Evolutionary conservation across 2,329 filamentous ascomycete species (phyloP).

Genomic region (Pseudocercospora pini-densiflorae): DNA sequence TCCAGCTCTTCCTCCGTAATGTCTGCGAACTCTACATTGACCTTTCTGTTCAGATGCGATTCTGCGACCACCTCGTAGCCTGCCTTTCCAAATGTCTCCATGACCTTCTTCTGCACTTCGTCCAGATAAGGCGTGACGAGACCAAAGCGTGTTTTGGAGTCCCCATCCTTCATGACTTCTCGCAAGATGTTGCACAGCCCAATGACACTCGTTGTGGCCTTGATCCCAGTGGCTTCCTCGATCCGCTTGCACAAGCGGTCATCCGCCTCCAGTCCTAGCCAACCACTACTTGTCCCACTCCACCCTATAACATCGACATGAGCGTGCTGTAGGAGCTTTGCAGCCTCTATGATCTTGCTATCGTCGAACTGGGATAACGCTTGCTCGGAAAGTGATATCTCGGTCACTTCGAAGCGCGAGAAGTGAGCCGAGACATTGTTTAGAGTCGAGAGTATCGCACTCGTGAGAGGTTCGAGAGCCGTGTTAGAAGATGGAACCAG

Average conservation of each 20-base stretch:
- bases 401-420: slow-evolving; percentile 49
- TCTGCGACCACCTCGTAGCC: slow-evolving; percentile 43
- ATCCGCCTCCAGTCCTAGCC: slow-evolving; percentile 39
- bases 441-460: slow-evolving; percentile 41
- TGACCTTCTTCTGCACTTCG: slow-evolving; percentile 47
- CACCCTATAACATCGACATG: slow-evolving; percentile 39
- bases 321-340: slow-evolving; percentile 38
- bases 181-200: slow-evolving; percentile 45
- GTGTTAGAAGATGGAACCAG: slow-evolving; percentile 54
- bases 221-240: slow-evolving; percentile 43
- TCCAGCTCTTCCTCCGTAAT: slow-evolving; percentile 37
- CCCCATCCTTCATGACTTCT: slow-evolving; percentile 21
- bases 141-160: slow-evolving; percentile 38
- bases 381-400: slow-evolving; percentile 42
- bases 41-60: slow-evolving; percentile 41
- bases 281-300: slow-evolving; percentile 38
- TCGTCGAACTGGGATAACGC: slow-evolving; percentile 43
- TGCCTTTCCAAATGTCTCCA: slow-evolving; percentile 41
- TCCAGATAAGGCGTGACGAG: slow-evolving; percentile 51
- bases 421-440: slow-evolving; percentile 48
- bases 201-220: slow-evolving; percentile 48
- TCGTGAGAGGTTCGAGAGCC: slow-evolving; percentile 49
- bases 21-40: slow-evolving; percentile 46
- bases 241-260: slow-evolving; percentile 46
- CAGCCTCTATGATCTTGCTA: slow-evolving; percentile 36